Base-by-base conservation (phyloP, 495 filamentous ascomycete genomes). In the Neurospora terricola region DNA sequence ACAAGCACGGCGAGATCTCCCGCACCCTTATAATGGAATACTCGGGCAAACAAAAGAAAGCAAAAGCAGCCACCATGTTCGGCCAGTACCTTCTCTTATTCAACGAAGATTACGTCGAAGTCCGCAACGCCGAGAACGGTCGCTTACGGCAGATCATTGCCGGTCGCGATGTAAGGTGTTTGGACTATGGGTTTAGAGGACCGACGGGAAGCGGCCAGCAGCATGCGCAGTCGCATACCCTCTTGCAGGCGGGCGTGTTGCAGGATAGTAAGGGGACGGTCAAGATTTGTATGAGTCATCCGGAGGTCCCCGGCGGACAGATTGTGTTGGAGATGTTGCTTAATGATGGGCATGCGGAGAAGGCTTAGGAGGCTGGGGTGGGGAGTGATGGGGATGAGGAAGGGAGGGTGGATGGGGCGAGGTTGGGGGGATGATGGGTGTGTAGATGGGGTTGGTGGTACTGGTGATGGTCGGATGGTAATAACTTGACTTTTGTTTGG, bases 11-110 rank as follows among this genome's bases (percentile, higher is more conserved):
- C 74, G 96, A 98, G 72, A 92, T 99, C 21, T 93, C 90, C 42
- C 90, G 96, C 66, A 91, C 89, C 42, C 93, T 98, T 72, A 92
- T 99, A 73, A 96, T 98, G 93, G 93, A 98, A 77, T 98, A 98
- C 81, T 94, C 97, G 5, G 96, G 96, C 72, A 93, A 91, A 76
- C 92, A 93, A 30, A 90, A 91, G 78, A 90, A 90, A 71, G 96
- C 95, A 10, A 86, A 84, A 70, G 84, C 83, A 4, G 87, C 87
- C 3, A 94, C 92, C 72, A 88, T 98, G 79, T 93, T 94, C 73
- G 93, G 91, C 18, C 87, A 93, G 36, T 93, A 95, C 62, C 86
- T 97, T 6, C 82, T 96, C 69, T 87, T 96, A 38, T 94, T 97
- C 76, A 94, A 96, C 80, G 86, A 87, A 11, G 91, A 94, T 76